Evolutionary conservation across 148 eudicot species (phyloP).

Genomic region (Nepenthes mirabilis): DNA sequence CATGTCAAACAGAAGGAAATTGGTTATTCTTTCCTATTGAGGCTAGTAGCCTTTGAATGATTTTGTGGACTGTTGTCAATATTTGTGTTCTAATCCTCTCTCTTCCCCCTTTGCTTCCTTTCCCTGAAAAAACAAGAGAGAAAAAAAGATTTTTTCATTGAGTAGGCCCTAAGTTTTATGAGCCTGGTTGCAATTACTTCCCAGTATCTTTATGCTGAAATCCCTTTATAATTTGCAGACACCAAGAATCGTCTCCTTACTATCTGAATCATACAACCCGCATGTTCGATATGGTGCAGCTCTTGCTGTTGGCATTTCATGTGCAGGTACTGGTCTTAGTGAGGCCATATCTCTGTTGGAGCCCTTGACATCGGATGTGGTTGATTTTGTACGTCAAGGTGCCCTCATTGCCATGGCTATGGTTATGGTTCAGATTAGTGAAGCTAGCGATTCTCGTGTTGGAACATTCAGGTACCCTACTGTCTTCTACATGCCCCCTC

Average conservation of each 20-base stretch:
- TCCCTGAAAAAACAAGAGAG: too few species aligned
- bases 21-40: too few species aligned
- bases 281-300: conserved; percentile 99
- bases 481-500: not conserved
- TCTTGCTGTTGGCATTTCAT: conserved; percentile 91
- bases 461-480: conserved; percentile 75
- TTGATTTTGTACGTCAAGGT: conserved; percentile 98
- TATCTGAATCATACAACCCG: conserved; percentile 93
- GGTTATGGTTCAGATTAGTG: conserved; percentile 93
- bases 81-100: too few species aligned
- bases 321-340: conserved; percentile 93
- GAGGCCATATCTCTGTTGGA: conserved; percentile 96
- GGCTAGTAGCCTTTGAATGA: too few species aligned
- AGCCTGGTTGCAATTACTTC: not conserved
- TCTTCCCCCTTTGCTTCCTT: too few species aligned
- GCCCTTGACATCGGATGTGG: conserved; percentile 93
- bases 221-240: conserved; percentile 41
- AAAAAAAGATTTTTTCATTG: not conserved
- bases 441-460: conserved; percentile 97
- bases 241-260: conserved; percentile 82
- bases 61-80: too few species aligned
- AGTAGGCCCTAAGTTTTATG: not conserved
- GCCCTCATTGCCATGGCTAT: conserved; percentile 98
- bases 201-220: not conserved
- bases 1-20: too few species aligned